A percentile compares a stretch with the other conserved stretches of the same genome.
Evolutionary conservation across 371 early-diverging fungal genomes (phyloP).

Genomic region (Zopfochytrium polystomum): DNA sequence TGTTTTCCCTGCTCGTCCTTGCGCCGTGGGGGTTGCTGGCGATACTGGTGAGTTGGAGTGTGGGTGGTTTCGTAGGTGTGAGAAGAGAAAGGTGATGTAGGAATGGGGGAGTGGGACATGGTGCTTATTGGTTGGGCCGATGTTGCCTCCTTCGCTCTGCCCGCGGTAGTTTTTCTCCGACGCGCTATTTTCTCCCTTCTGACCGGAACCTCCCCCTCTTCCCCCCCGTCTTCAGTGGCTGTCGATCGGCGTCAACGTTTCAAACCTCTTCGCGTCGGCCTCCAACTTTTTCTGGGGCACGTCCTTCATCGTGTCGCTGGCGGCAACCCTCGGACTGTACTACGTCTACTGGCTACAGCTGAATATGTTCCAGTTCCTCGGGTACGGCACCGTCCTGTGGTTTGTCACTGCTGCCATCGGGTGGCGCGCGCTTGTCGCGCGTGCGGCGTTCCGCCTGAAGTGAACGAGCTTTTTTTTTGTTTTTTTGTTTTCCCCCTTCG

Average conservation of each 20-base stretch:
- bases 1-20: constrained; percentile 55
- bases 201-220: not conserved
- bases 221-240: constrained; percentile 47
- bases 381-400: constrained; percentile 55
- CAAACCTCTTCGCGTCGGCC: constrained; percentile 37
- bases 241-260: constrained; percentile 53
- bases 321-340: constrained; percentile 57
- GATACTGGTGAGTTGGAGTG: constrained; percentile 49
- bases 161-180: not conserved
- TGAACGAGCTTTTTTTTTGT: too few species aligned
- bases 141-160: not conserved
- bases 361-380: constrained; percentile 68
- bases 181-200: not conserved
- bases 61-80: not conserved
- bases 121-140: not conserved
- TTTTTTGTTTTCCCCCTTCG: too few species aligned
- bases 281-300: constrained; percentile 29
- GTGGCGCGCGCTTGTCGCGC: constrained; percentile 34
- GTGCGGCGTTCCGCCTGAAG: constrained; percentile 19
- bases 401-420: constrained; percentile 61
- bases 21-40: constrained; percentile 64
- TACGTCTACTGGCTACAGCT: constrained; percentile 68
- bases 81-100: not conserved
- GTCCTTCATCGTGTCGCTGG: constrained; percentile 58
- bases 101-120: not conserved